These are phyloP conservation scores for Hypoxylon fuscum DNA, from an alignment of 495 filamentous ascomycete species.

Conservation along the genomic window DNA sequence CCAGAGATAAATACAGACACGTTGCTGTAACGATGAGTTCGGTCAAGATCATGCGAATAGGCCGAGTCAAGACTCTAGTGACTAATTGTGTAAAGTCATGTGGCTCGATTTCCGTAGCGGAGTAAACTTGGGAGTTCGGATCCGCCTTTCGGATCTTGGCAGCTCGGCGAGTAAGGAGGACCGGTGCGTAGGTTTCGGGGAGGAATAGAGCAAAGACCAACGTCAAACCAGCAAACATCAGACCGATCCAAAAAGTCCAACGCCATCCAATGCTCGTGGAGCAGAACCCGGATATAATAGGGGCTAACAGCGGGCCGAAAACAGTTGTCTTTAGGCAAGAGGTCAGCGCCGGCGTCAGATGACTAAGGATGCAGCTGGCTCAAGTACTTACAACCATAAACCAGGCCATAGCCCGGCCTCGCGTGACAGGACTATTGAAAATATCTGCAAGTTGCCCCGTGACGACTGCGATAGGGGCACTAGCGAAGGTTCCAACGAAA, in stretches of 20 bases:
- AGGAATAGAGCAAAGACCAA: conserved; percentile 60
- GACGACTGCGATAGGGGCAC: conserved; percentile 73
- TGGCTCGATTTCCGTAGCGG: conserved; percentile 49
- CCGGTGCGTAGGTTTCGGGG: conserved; percentile 69
- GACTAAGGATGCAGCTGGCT: background rate
- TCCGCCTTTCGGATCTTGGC: conserved; percentile 59
- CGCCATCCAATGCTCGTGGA: conserved; percentile 68
- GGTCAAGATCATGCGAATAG: conserved; percentile 54
- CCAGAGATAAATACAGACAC: conserved; percentile 72
- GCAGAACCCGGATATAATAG: conserved; percentile 72
- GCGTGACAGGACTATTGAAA: conserved; percentile 59
- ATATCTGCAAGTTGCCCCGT: conserved; percentile 81
- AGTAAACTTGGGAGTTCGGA: conserved; percentile 44
- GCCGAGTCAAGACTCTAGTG: conserved; percentile 51
- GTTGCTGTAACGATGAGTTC: conserved; percentile 65
- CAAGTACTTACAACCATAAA: conserved; percentile 70
- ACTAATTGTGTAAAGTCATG: conserved; percentile 45
- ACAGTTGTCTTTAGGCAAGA: conserved; percentile 63
- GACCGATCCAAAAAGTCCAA: conserved; percentile 70
- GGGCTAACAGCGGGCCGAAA: conserved; percentile 72
- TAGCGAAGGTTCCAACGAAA: conserved; percentile 70
- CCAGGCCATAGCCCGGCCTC: conserved; percentile 74
- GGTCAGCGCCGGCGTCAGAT: background rate
- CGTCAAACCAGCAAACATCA: conserved; percentile 64
- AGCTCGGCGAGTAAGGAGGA: conserved; percentile 67